Conservation (phyloP, 202 grass and related monocot genomes). For the Tripidium arundinaceum region DNA sequence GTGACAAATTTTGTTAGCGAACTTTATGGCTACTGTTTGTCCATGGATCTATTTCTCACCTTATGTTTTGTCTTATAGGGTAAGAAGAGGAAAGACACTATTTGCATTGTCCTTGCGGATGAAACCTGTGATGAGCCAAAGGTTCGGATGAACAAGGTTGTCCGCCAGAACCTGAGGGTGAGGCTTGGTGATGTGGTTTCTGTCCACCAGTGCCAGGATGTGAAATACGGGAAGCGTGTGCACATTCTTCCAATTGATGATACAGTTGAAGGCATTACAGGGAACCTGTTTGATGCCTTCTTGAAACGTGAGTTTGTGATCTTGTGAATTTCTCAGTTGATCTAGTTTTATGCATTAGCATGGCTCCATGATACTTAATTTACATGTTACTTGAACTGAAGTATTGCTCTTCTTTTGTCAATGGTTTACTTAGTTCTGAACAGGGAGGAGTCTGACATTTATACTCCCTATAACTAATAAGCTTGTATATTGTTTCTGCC, state of each 20-base stretch:
- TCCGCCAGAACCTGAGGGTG: slow-evolving; percentile 72
- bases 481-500: too few species aligned
- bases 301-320: slow-evolving; percentile 59
- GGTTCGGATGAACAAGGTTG: slow-evolving; percentile 86
- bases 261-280: slow-evolving; percentile 72
- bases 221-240: slow-evolving; percentile 79
- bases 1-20: not conserved
- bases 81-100: slow-evolving; percentile 83
- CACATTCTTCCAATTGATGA: slow-evolving; percentile 77
- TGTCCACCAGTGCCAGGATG: slow-evolving; percentile 81
- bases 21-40: not conserved
- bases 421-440: not conserved
- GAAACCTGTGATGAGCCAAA: slow-evolving; percentile 91
- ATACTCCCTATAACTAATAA: not conserved
- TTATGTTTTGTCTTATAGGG: slow-evolving; percentile 39
- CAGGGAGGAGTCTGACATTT: not conserved
- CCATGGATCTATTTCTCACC: not conserved
- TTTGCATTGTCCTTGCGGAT: slow-evolving; percentile 83
- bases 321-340: not conserved
- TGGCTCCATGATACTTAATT: not conserved
- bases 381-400: not conserved
- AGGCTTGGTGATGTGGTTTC: slow-evolving; percentile 75
- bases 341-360: not conserved
- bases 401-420: not conserved
- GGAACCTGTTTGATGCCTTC: slow-evolving; percentile 76